phyloP scores from a whole-genome alignment of 2,329 filamentous ascomycete species.

The Fusarium azukiicola region DNA sequence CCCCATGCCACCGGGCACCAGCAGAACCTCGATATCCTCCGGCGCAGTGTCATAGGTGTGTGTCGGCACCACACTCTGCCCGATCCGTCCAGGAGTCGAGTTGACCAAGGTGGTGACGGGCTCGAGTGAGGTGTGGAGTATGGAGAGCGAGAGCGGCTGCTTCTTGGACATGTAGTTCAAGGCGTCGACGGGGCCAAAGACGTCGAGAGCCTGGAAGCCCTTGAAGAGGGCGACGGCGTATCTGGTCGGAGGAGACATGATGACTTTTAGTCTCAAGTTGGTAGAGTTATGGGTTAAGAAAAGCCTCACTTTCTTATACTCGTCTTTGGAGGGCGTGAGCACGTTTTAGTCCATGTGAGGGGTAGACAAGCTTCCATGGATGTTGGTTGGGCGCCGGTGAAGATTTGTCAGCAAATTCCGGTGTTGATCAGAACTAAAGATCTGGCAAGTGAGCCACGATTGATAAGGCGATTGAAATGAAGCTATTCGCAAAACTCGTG shows the following conservation, averaged over 20 bases:
- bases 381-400: background rate
- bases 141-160: constrained; percentile 50
- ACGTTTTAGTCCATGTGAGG: background rate
- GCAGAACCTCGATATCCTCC: constrained; percentile 61
- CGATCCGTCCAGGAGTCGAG: constrained; percentile 46
- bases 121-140: constrained; percentile 54
- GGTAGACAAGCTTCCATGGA: background rate
- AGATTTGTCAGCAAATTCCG: constrained; percentile 12
- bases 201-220: constrained; percentile 52
- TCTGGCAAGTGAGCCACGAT: background rate
- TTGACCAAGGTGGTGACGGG: constrained; percentile 55
- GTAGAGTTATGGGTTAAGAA: background rate
- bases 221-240: constrained; percentile 50
- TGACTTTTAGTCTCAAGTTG: background rate
- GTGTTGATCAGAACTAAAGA: background rate
- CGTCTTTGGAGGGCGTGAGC: background rate
- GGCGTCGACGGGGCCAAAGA: constrained; percentile 61
- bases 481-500: background rate
- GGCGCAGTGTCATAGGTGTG: constrained; percentile 62
- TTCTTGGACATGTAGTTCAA: constrained; percentile 56
- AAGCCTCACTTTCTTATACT: background rate
- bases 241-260: constrained; percentile 42
- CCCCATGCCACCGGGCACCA: constrained; percentile 65
- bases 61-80: constrained; percentile 59
- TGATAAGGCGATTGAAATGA: background rate